phyloP scores from a whole-genome alignment of 768 basidiomycete genomes.

The Tylopilus intermedius region DNA sequence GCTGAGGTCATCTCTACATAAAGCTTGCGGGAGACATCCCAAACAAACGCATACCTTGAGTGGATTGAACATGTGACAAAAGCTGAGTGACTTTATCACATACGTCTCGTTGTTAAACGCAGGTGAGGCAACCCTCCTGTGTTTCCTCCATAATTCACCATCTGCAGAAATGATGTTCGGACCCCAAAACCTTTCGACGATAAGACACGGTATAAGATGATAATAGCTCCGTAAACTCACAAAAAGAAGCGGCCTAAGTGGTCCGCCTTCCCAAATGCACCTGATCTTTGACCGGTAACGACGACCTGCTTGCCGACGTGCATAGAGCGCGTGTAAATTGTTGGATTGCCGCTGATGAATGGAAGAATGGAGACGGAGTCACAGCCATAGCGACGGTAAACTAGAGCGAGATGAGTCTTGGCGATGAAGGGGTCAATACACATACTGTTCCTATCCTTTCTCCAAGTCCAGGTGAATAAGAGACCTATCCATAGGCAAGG shows the following conservation, averaged over 20 bases:
- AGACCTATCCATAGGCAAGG: constrained; percentile 4
- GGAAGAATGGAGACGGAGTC: constrained; percentile 22
- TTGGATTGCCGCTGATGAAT: constrained; percentile 16
- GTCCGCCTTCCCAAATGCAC: constrained; percentile 18
- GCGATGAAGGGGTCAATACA: neutral
- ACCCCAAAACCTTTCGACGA: constrained; percentile 12
- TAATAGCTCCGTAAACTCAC: constrained; percentile 9
- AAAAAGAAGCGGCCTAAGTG: constrained; percentile 7
- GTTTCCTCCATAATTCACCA: constrained; percentile 18
- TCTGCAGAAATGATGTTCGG: constrained; percentile 13
- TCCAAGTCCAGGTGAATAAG: constrained; percentile 23
- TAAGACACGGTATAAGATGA: neutral
- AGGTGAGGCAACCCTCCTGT: constrained; percentile 18
- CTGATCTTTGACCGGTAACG: constrained; percentile 14
- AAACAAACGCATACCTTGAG: constrained; percentile 20
- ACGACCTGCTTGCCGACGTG: constrained; percentile 20
- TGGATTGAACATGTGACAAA: neutral
- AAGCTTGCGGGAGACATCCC: constrained; percentile 15
- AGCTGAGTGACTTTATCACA: neutral
- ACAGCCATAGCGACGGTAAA: constrained; percentile 15
- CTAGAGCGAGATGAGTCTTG: constrained; percentile 5
- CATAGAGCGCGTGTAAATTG: constrained; percentile 21
- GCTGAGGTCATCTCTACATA: constrained; percentile 17
- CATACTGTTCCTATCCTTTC: constrained; percentile 17
- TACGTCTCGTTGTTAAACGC: constrained; percentile 25